Base-by-base conservation (phyloP, 768 basidiomycete species). In the Kwoniella bestiolae region DNA sequence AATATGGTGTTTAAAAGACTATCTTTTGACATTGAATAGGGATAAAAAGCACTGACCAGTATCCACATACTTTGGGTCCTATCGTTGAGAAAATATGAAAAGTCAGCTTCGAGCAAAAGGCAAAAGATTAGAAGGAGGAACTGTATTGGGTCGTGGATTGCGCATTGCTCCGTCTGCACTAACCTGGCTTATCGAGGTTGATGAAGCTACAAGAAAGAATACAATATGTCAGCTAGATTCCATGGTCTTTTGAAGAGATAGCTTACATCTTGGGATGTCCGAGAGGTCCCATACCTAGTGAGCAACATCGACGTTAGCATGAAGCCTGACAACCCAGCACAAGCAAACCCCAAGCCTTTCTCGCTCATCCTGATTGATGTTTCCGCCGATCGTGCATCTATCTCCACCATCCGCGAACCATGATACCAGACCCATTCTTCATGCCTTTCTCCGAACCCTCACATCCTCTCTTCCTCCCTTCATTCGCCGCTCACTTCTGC, bases 161-260 rank as follows among this genome's bases (percentile, higher is more conserved):
- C 8, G 18, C 8, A 8, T 41, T 41, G 8, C 18, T 41, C 38
- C 38, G 8, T 41, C 18, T 8, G 38, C 18, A 59, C 53, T 23
- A 56, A 65, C 92, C 91, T 60, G 90, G 88, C 82, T 92, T 88
- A 84, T 98, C 93, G 79, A 99, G 81, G 83, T 98, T 98, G 81
- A 99, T 93, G 77, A 87, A 98, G 32, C 60, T 61, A n/a, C n/a
- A n/a, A n/a, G 50, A 32, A 32, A n/a, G 51, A 44, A n/a, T 23
- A 57, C 29, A 18, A 26, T n/a, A n/a, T n/a, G 3, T 41, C 38
- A 56, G 18, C 21, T 21, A 46, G 41, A 11, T 29, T 11, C 26
- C 5, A 25, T 11, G 5, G 28, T 29, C 28, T n/a, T 28, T 5
- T 18, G 2, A 49, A 18, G 8, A 32, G 12, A 28, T 29, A 29